Conservation (phyloP, 257 asterid genomes). For the Penstemon barbatus region DNA sequence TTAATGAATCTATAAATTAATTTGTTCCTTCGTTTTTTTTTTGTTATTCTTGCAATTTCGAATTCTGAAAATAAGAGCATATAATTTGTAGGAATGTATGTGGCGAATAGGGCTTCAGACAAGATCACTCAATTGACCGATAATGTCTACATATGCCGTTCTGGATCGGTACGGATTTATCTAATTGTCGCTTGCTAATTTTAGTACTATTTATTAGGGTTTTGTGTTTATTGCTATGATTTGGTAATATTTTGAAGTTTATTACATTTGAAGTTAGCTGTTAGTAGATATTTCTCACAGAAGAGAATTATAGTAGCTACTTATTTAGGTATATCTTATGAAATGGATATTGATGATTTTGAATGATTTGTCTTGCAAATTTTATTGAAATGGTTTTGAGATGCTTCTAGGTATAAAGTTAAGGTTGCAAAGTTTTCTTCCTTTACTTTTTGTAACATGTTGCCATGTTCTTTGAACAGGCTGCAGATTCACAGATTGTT, state of each 20-base stretch:
- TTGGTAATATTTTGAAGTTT: background rate
- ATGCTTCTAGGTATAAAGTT: background rate
- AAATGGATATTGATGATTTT: background rate
- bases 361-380: background rate
- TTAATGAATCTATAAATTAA: background rate
- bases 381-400: background rate
- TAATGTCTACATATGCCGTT: conserved; percentile 57
- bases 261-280: conserved; percentile 2
- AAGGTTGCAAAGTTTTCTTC: background rate
- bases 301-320: background rate
- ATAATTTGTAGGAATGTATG: conserved; percentile 53
- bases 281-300: conserved; percentile 14
- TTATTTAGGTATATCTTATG: background rate
- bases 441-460: conserved; percentile 16
- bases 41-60: background rate
- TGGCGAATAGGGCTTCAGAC: conserved; percentile 61
- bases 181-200: background rate
- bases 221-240: background rate
- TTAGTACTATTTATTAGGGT: background rate
- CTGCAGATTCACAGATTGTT: conserved; percentile 79
- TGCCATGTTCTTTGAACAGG: conserved; percentile 43
- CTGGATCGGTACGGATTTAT: conserved; percentile 47
- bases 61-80: background rate
- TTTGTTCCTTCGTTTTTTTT: too few species aligned
- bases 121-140: conserved; percentile 59